Evolutionary conservation across 441 rosid genomes (phyloP), one percentile per base, ranked within the genome.

Genomic region (Hura crepitans): DNA sequence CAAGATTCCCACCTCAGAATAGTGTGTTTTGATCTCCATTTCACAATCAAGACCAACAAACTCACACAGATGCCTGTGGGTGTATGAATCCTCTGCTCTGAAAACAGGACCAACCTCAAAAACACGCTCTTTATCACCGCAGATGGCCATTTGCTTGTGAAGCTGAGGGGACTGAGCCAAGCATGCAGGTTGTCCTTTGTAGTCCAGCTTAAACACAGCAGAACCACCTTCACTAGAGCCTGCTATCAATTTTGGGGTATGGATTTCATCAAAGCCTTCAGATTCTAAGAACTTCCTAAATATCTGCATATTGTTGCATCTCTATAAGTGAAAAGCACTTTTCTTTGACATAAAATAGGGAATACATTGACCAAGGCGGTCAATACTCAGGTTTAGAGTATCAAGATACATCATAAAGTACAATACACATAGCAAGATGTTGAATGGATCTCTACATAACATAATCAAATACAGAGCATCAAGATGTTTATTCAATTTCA

Each of bases 191-290:
- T 79, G 88, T 54, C 98, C 93, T 75, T 89, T 90, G 84, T 92
- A 92, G 25, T 92, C 95, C 78, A 95, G 75, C 77, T 67, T 80
- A 86, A 95, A 94, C 20, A 94, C 97, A 78, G 96, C 91, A 81
- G 98, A 82, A 69, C 97, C 98, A 47, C 97, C 98, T 81, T 92
- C 98, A 78, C 97, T 94, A 27, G 90, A 83, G 49, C 98, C 97
- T 53, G 83, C 97, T 53, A 84, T 84, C 72, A 92, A 28, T 77
- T 92, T 92, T 1, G 97, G 98, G 4, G 97, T 88, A 79, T 88
- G 89, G 73, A 94, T 85, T 82, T 82, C 93, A 63, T 83, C 74
- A 78, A 94, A 94, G 20, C 51, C 80, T 77, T 85, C 82, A 22
- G 85, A 45, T 55, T 72, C 43, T 61, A 91, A 79, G 74, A 82